These are phyloP conservation scores for Backusella circina DNA, from an alignment of 192 early-diverging fungal species.

Conservation along the genomic window DNA sequence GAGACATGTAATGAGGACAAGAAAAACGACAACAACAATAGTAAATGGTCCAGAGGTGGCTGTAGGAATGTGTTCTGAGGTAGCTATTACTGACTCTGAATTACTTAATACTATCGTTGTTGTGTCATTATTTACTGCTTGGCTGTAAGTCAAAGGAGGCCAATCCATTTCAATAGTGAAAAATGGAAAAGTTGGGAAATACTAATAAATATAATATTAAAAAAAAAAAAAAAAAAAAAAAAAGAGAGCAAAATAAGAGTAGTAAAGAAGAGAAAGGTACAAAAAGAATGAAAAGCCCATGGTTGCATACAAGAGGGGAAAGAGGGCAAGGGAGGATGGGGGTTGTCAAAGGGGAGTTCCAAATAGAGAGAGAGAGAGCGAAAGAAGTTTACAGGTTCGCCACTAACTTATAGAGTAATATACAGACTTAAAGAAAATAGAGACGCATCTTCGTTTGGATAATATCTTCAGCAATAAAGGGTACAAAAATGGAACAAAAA, in stretches of 20 bases:
- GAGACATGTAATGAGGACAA: slow-evolving; percentile 5
- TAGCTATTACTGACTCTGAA: neutral
- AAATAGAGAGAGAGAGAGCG: neutral
- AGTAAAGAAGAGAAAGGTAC: neutral
- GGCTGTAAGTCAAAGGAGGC: neutral
- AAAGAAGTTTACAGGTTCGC: neutral
- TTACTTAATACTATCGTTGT: neutral
- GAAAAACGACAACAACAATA: neutral
- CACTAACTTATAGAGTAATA: neutral
- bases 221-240: neutral
- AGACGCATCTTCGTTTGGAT: neutral
- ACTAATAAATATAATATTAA: neutral
- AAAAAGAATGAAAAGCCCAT: neutral
- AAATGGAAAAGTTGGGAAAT: neutral
- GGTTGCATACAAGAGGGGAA: neutral
- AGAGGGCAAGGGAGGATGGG: neutral
- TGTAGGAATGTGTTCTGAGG: neutral
- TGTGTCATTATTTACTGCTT: neutral
- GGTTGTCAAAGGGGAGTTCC: neutral
- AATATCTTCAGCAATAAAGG: neutral
- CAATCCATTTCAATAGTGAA: neutral
- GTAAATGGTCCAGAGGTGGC: neutral
- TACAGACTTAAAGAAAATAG: neutral
- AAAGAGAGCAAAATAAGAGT: neutral
- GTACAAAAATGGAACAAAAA: neutral